Percentiles rank a stretch among this genome's conserved stretches.
Evolutionary conservation across 192 early-diverging fungal genomes (phyloP).

Genomic region (Rhizophagus prolifer): DNA sequence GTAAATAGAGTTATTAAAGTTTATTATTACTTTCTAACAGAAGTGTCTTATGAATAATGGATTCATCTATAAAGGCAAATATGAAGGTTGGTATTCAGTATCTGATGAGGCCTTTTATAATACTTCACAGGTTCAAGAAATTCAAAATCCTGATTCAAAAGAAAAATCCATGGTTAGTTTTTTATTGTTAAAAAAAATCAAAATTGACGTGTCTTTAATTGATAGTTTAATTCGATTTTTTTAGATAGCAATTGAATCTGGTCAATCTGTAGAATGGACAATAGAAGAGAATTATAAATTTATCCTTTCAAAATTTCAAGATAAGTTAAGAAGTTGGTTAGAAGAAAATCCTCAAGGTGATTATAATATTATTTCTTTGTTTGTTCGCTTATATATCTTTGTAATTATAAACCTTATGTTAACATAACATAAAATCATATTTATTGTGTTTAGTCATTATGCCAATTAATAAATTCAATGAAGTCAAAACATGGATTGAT

Average conservation of each 20-base stretch:
- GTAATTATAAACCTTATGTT: neutral
- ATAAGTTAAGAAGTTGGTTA: constrained; percentile 68
- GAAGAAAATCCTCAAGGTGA: constrained; percentile 59
- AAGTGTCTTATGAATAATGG: constrained; percentile 61
- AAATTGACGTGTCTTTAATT: neutral
- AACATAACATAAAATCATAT: neutral
- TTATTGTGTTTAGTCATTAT: constrained; percentile 54
- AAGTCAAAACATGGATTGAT: constrained; percentile 63
- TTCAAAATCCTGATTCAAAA: constrained; percentile 51
- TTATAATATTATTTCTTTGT: neutral
- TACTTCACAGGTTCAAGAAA: constrained; percentile 66
- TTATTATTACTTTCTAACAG: constrained; percentile 33
- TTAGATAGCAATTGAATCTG: constrained; percentile 76
- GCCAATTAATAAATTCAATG: constrained; percentile 61
- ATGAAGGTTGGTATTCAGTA: constrained; percentile 94
- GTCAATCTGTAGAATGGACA: constrained; percentile 85
- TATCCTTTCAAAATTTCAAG: constrained; percentile 62
- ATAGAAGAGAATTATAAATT: constrained; percentile 95
- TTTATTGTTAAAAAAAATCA: neutral
- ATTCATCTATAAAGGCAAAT: constrained; percentile 86
- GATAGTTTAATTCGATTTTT: constrained; percentile 4
- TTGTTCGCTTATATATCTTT: neutral
- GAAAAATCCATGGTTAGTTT: constrained; percentile 42
- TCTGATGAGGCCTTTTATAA: constrained; percentile 95
- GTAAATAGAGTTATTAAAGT: neutral